Base-by-base conservation (phyloP, 2,329 filamentous ascomycete species). In the Blastomyces percursus region DNA sequence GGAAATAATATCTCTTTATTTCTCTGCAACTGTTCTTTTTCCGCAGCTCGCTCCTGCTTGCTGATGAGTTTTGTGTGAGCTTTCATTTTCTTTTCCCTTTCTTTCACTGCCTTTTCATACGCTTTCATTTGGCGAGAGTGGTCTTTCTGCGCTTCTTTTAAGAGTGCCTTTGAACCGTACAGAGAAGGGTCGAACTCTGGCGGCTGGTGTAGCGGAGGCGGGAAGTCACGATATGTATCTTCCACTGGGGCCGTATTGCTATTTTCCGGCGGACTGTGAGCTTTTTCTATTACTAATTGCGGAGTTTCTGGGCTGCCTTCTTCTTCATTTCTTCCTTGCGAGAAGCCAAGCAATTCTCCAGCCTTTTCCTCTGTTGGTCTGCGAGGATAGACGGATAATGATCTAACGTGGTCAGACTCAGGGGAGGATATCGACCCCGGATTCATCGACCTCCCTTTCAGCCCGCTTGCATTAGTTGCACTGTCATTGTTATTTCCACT, bases 141-240 rank as follows among this genome's bases (percentile, higher is more conserved):
- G 68, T 90, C 86, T 63, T 86, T 88, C 68, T 90, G 85, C 1
- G 86, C 87, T 50, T 85, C 80, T 68, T 88, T 90, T 9, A 84
- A 83, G 35, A 83, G 78, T 7, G 84, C 82, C 69, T 87, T 87
- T 73, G 90, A 85, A 1, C 80, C 76, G 70, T 84, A 86, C 56
- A 79, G 75, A 54, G 79, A 77, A 1, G 86, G 72, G 67, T 91
- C 81, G 1, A 87, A 81, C 2, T 78, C 74, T 1, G 78, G 69
- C 1, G 85, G 85, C 59, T 82, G 78, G 5, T 76, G 66, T 0
- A 88, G 88, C 3, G 81, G 70, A 9, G 76, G 71, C 9, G 81
- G 80, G 14, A 46, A 46, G 46, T 48, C 56, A 27, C 16, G 27
- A 46, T 16, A 59, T 48, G 30, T 14, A 59, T 27, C 56, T 48